phyloP scores from a whole-genome alignment of 2,329 filamentous ascomycete species.

The Samsoniella hepiali region DNA sequence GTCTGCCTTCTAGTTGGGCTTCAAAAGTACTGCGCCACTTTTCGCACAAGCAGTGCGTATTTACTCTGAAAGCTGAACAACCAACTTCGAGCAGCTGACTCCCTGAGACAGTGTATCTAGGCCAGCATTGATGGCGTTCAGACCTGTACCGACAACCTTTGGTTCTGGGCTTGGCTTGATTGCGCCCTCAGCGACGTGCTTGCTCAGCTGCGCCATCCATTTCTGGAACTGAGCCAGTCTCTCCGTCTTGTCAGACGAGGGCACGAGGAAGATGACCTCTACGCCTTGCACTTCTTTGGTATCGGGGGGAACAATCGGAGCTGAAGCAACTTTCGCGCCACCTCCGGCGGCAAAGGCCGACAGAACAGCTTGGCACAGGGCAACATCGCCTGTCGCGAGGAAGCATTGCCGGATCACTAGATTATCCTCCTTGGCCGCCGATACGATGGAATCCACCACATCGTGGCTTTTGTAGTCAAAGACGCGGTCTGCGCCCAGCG shows the following conservation, averaged over 20 bases:
- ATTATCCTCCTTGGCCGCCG: constrained; percentile 34
- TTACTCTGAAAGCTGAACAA: constrained; percentile 38
- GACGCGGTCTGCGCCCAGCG: constrained; percentile 36
- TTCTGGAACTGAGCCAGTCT: constrained; percentile 37
- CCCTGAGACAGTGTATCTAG: constrained; percentile 35
- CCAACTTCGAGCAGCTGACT: constrained; percentile 42
- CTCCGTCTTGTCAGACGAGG: constrained; percentile 33
- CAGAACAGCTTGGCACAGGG: constrained; percentile 36
- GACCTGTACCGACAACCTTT: constrained; percentile 35
- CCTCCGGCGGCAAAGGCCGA: constrained; percentile 28
- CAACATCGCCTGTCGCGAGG: constrained; percentile 37
- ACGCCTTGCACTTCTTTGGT: constrained; percentile 30
- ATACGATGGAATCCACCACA: constrained; percentile 33
- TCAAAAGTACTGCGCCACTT: too few species aligned
- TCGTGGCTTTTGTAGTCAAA: constrained; percentile 40
- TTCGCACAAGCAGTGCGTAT: not conserved
- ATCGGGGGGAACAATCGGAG: constrained; percentile 33
- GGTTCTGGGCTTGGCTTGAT: constrained; percentile 40
- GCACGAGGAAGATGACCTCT: constrained; percentile 37
- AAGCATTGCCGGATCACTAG: constrained; percentile 39
- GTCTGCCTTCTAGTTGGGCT: too few species aligned
- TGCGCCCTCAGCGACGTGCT: constrained; percentile 30
- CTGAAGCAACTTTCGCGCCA: constrained; percentile 36
- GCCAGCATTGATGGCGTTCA: constrained; percentile 37
- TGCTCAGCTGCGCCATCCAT: constrained; percentile 37